phyloP scores from a whole-genome alignment of 1,284 basidiomycete species.

The Ustilago esculenta region DNA sequence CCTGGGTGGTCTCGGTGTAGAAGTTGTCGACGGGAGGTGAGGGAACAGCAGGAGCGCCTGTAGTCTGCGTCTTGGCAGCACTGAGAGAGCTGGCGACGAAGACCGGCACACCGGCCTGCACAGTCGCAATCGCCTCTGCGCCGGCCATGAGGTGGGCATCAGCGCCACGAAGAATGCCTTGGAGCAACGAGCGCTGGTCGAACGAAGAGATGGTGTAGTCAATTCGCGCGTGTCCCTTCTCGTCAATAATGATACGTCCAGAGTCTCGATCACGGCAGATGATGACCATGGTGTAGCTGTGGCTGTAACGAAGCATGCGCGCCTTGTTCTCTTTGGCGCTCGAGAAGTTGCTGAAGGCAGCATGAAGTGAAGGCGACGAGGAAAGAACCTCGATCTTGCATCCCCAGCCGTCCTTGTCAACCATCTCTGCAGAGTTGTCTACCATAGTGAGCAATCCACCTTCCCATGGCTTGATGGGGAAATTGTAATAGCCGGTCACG shows the following conservation, averaged over 20 bases:
- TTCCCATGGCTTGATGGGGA: constrained; percentile 69
- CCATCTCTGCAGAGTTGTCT: constrained; percentile 60
- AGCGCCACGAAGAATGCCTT: constrained; percentile 67
- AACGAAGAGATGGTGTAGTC: constrained; percentile 68
- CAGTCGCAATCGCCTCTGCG: constrained; percentile 68
- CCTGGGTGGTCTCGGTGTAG: constrained; percentile 53
- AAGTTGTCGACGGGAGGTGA: constrained; percentile 20
- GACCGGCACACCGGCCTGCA: constrained; percentile 62
- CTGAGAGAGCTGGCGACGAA: constrained; percentile 18
- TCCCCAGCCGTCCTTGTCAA: constrained; percentile 65
- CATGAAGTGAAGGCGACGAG: constrained; percentile 67
- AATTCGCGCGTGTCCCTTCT: constrained; percentile 65
- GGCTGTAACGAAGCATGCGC: constrained; percentile 63
- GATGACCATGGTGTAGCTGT: constrained; percentile 64
- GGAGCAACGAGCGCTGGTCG: constrained; percentile 66
- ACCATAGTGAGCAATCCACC: constrained; percentile 70
- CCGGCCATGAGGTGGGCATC: constrained; percentile 69
- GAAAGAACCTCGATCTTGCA: constrained; percentile 70
- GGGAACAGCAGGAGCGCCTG: constrained; percentile 10
- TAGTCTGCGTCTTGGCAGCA: constrained; percentile 6
- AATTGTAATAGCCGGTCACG: constrained; percentile 69
- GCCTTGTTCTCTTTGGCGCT: constrained; percentile 67
- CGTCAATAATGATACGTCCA: constrained; percentile 68
- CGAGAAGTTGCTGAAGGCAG: constrained; percentile 66
- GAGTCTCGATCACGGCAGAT: constrained; percentile 64